Base-by-base conservation (phyloP, 495 filamentous ascomycete species). In the Penicillium argentinense region DNA sequence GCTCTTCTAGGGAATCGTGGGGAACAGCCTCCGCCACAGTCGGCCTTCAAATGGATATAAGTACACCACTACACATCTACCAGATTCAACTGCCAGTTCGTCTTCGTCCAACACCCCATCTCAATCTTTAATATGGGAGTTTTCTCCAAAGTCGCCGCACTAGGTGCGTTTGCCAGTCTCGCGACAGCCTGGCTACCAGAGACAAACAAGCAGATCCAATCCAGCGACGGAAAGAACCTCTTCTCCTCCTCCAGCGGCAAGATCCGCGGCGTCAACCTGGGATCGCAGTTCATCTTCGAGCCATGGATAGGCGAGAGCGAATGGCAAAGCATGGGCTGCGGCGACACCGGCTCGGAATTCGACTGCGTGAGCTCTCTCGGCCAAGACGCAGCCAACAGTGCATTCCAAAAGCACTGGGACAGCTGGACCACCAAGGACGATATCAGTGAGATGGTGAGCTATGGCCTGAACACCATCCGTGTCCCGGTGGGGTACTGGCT, bases 401-500 rank as follows among this genome's bases (percentile, higher is more conserved):
- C 69, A 13, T 86, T 83, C 57, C 61, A 71, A 19, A 62, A 62
- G 2, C 83, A 87, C 57, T 86, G 81, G 81, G 66, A 52, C 27
- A 69, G 67, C 0, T 85, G 78, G 77, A 79, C 79, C 46, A 82
- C 75, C 3, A 47, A 80, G 39, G 59, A 67, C 13, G 82, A 85
- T 54, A 74, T 86, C 43, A 45, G 51, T 9, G 48, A 74, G 37
- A 85, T 86, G 43, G 50, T 59, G 19, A 71, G 57, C 37, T 75
- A 74, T 27, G 80, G 81, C 0, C 57, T 86, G 6, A 85, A 85
- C 52, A 79, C 82, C 1, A 72, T 86, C 23, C 73, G 83, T 3
- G 76, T 87, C 11, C 83, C 82, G 0, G 71, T 85, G 2, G 83
- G 82, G 0, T 86, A 79, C 60, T 86, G 83, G 82, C 71, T 85